phyloP scores from a whole-genome alignment of 257 asterid species.

The Haberlea rhodopensis region DNA sequence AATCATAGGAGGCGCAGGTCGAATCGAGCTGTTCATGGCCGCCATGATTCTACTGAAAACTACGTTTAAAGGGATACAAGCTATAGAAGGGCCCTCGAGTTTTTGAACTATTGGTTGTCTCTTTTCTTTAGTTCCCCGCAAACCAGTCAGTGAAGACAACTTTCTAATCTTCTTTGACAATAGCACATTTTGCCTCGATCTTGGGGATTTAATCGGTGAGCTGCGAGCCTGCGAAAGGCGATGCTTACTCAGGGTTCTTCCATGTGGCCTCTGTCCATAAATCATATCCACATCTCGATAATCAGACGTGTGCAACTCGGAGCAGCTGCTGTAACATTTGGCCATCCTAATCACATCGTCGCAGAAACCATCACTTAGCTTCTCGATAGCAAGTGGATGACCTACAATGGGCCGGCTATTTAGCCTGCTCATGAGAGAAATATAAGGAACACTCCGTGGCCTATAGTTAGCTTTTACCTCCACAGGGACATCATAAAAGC shows the following conservation, averaged over 20 bases:
- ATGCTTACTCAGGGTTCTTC: neutral
- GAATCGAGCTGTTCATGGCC: neutral
- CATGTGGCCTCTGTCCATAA: neutral
- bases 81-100: neutral
- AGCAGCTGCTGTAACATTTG: neutral
- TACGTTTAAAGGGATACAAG: neutral
- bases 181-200: neutral
- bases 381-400: neutral
- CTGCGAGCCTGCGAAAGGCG: neutral
- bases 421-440: neutral
- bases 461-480: neutral
- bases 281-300: neutral
- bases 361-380: neutral
- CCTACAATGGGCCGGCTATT: neutral
- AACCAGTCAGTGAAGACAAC: neutral
- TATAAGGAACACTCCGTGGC: neutral
- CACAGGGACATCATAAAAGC: neutral
- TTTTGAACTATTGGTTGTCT: neutral
- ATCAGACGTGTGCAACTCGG: neutral
- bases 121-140: neutral
- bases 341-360: neutral
- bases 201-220: neutral
- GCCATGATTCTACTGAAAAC: neutral
- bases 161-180: neutral
- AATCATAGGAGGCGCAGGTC: neutral